Conservation (phyloP, 2,329 filamentous ascomycete genomes). For the Paraconiothyrium brasiliense region DNA sequence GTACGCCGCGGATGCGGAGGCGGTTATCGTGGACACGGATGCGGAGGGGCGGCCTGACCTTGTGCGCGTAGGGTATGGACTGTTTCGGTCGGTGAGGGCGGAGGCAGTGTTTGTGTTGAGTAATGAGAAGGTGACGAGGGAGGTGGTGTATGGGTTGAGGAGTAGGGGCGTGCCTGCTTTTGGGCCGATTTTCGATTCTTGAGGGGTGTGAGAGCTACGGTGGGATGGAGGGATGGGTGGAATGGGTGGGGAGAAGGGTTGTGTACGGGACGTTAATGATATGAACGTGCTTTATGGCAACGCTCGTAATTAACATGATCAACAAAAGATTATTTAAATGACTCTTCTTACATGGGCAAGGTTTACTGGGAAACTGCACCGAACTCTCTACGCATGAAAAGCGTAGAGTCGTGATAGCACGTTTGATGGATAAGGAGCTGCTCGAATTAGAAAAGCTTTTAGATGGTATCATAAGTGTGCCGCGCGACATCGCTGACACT, state of each 20-base stretch:
- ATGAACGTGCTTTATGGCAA: too few species aligned
- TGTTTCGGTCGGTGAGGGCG: constrained; percentile 66
- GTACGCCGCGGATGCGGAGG: constrained; percentile 65
- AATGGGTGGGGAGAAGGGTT: neutral
- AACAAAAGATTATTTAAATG: too few species aligned
- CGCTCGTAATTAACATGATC: too few species aligned
- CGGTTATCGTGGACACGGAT: constrained; percentile 74
- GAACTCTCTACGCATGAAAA: too few species aligned
- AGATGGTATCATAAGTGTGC: constrained; percentile 15
- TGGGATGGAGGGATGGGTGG: neutral
- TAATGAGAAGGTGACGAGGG: constrained; percentile 73
- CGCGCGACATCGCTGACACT: neutral
- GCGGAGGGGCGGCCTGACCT: constrained; percentile 69
- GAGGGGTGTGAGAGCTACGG: constrained; percentile 22
- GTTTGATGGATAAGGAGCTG: neutral
- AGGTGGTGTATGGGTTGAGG: constrained; percentile 75
- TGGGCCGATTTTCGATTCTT: constrained; percentile 79
- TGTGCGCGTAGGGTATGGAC: constrained; percentile 62
- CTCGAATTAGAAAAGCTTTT: neutral
- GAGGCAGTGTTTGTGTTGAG: constrained; percentile 79
- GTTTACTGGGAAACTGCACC: too few species aligned
- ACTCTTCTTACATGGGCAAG: too few species aligned
- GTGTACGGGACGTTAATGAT: too few species aligned
- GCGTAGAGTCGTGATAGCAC: neutral
- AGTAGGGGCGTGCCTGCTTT: constrained; percentile 71